These are phyloP conservation scores for Hymenoscyphus salicellus DNA, from an alignment of 2,329 filamentous ascomycete genomes.

Conservation along the genomic window DNA sequence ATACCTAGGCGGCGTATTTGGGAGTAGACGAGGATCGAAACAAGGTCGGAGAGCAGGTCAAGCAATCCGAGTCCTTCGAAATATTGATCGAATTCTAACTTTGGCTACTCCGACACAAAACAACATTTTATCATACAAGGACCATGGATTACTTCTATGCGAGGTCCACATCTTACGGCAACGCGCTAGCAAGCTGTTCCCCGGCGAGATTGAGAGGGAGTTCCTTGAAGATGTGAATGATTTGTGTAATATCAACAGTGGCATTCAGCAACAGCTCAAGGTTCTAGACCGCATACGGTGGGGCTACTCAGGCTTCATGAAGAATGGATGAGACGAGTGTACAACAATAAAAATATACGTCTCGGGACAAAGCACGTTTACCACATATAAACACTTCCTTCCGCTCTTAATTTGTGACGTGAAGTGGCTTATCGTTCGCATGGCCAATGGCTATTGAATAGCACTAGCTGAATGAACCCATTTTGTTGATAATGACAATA, in stretches of 20 bases:
- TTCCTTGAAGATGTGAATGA: slow-evolving; percentile 88
- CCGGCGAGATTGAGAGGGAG: slow-evolving; percentile 72
- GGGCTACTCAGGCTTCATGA: slow-evolving; percentile 64
- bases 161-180: slow-evolving; percentile 81
- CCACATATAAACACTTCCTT: neutral
- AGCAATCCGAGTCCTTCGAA: slow-evolving; percentile 75
- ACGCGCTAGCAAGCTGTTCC: slow-evolving; percentile 65
- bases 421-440: neutral
- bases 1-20: slow-evolving; percentile 69
- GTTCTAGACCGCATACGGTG: slow-evolving; percentile 83
- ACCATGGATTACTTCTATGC: slow-evolving; percentile 84
- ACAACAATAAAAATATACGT: neutral
- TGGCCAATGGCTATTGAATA: too few relatives aligned
- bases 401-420: neutral
- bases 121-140: slow-evolving; percentile 81
- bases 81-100: slow-evolving; percentile 78
- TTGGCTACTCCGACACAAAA: slow-evolving; percentile 67
- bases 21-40: slow-evolving; percentile 65
- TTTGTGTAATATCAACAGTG: slow-evolving; percentile 73
- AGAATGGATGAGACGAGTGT: neutral
- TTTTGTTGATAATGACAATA: too few relatives aligned
- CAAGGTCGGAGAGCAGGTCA: slow-evolving; percentile 64
- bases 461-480: too few relatives aligned
- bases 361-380: neutral
- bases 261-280: slow-evolving; percentile 72